Evolutionary conservation across 1,139 yeast species (phyloP), one percentile per base, ranked within the genome.

Genomic region (Saccharomyces hybrid): DNA sequence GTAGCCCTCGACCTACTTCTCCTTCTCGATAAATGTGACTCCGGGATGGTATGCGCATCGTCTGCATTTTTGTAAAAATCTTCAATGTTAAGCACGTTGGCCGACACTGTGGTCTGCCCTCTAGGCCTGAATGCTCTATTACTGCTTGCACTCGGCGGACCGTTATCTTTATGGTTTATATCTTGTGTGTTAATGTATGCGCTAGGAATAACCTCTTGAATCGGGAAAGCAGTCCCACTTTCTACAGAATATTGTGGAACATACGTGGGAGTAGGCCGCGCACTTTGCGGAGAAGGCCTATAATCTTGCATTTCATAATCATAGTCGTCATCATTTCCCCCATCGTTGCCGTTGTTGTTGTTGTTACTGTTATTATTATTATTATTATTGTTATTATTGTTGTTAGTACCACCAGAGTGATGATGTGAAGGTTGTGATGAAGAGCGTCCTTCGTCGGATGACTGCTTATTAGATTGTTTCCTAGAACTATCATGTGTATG

Each of bases 121-220:
- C 53, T 51, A 3, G 48, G 23, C 16, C 53, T 25, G 47, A 46
- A 41, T 8, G 32, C 27, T 14, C 50, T 30, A 32, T 32, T 28
- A 38, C 50, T 44, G 5, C 51, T 51, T 26, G 48, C 53, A 34
- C 50, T 34, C 20, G 46, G 52, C 52, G 38, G 50, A 47, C 32
- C 50, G 23, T n/a, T 27, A 47, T 23, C 50, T 27, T 47, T 34
- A 34, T 34, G 42, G 11, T 34, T 34, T 8, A 30, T 34, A 30
- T 49, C 48, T 8, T 54, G 27, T 48, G 62, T 58, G 11, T 63
- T 60, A 52, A 61, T 59, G 41, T 65, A 63, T 4, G 70, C 58
- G 53, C 66, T 68, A 27, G 70, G 68, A 4, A 66, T 63, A 20
- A 68, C 70, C 55, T 68, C 69, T 47, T 65, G 70, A 14, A 66